Evolutionary conservation across 441 rosid species (phyloP).

Genomic region (Iberis amara): DNA sequence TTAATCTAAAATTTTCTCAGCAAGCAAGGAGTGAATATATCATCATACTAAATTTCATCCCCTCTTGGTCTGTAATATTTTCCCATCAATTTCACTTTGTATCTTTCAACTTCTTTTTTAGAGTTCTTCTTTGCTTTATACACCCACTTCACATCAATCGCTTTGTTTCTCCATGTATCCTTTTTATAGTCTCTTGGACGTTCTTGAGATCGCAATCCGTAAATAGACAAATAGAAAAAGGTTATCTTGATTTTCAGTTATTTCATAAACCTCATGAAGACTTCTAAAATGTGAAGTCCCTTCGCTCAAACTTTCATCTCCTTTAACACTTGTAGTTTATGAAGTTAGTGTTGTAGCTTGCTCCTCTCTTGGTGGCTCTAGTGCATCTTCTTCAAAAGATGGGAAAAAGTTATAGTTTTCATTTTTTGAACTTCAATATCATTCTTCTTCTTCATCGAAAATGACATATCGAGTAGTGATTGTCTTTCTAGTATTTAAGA

Average conservation of each 20-base stretch:
- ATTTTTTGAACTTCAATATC: neutral
- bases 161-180: neutral
- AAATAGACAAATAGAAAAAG: neutral
- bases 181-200: neutral
- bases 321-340: neutral
- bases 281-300: neutral
- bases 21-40: too few relatives aligned
- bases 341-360: neutral
- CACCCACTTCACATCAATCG: neutral
- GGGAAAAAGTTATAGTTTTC: slow-evolving; percentile 6
- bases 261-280: neutral
- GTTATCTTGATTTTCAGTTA: neutral
- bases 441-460: neutral
- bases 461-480: neutral
- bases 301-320: neutral
- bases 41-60: too few relatives aligned
- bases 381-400: neutral
- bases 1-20: too few relatives aligned
- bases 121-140: neutral
- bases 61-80: too few relatives aligned
- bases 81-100: neutral
- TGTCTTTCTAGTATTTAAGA: neutral
- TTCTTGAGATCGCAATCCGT: neutral
- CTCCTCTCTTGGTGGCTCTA: neutral
- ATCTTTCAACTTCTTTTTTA: neutral